Evolutionary conservation across 106 monocot genomes (phyloP).

Genomic region (Acanthochlamys bracteata): DNA sequence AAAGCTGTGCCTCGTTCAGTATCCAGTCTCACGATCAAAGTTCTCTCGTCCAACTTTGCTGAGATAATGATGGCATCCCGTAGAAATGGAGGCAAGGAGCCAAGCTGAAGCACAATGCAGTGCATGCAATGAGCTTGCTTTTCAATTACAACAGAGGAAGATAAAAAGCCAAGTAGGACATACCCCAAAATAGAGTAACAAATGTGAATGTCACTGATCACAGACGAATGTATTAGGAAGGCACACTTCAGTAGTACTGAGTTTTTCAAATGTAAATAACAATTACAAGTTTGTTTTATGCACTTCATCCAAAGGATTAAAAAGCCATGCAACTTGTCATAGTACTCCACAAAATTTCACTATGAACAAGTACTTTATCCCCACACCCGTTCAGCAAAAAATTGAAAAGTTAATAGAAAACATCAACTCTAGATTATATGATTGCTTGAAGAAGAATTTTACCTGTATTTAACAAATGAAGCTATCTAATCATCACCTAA

Average conservation of each 20-base stretch:
- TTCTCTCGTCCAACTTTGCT: slow-evolving; percentile 20
- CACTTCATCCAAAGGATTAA: not conserved
- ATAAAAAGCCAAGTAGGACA: slow-evolving; percentile 15
- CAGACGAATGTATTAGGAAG: not conserved
- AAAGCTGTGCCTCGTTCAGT: slow-evolving; percentile 33
- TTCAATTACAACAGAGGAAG: not conserved
- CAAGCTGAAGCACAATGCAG: slow-evolving; percentile 46
- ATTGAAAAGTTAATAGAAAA: not conserved
- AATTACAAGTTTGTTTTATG: not conserved
- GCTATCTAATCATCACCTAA: not conserved
- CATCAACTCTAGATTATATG: not conserved
- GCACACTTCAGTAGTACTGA: not conserved
- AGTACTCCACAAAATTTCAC: no score
- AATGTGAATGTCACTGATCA: slow-evolving; percentile 77
- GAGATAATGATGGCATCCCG: slow-evolving; percentile 59
- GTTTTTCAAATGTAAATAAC: not conserved
- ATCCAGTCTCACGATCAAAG: slow-evolving; percentile 23
- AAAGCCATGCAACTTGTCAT: no score
- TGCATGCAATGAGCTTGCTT: not conserved
- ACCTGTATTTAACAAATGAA: not conserved
- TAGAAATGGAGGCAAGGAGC: slow-evolving; percentile 57
- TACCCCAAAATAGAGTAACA: slow-evolving; percentile 97
- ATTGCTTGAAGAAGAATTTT: not conserved
- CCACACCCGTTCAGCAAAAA: not conserved
- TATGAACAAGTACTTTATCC: not conserved